Base-by-base conservation (phyloP, 2,329 filamentous ascomycete species). In the Cordyceps cicadae region DNA sequence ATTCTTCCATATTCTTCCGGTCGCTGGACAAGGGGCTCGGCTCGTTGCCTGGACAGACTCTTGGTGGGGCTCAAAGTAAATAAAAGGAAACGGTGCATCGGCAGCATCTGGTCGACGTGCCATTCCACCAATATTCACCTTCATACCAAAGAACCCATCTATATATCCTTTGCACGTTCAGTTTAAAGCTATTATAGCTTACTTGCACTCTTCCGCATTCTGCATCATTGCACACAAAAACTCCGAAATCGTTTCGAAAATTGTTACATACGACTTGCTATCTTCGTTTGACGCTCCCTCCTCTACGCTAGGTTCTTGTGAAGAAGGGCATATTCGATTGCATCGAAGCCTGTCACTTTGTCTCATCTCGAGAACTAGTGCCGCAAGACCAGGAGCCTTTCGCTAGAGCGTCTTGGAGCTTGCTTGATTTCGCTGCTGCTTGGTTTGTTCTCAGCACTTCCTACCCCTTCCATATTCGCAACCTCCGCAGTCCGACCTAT, bases 331-430 rank as follows among this genome's bases (percentile, higher is more conserved):
- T 63, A 67, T 74, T 80, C 76, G 74, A 77, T 70, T 72, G 62
- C 71, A 77, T 80, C 76, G 75, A 79, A 72, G 73, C 71, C 67
- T 68, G 12, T 70, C 75, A 70, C 69, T 68, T 72, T 21, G 15
- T 15, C 67, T 24, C 34, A 37, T 17, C n/a, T 12, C 19, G 12
- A 32, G 71, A 62, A 64, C 64, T 63, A 72, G 71, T 77, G 81
- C 76, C 78, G 79, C 79, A 74, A 19, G 68, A 70, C 76, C 74
- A 82, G 78, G 79, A 83, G 79, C 75, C 78, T 80, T 82, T 82
- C 75, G 74, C 70, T 82, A 81, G 79, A 80, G 78, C 79, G 77
- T 82, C 79, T 82, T 81, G 80, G 78, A 82, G 73, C 77, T 81
- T 76, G 70, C 76, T 79, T 75, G 75, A 78, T 75, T 56, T 26